phyloP scores from a whole-genome alignment of 345 rosid species.

The Streptanthus diversifolius region DNA sequence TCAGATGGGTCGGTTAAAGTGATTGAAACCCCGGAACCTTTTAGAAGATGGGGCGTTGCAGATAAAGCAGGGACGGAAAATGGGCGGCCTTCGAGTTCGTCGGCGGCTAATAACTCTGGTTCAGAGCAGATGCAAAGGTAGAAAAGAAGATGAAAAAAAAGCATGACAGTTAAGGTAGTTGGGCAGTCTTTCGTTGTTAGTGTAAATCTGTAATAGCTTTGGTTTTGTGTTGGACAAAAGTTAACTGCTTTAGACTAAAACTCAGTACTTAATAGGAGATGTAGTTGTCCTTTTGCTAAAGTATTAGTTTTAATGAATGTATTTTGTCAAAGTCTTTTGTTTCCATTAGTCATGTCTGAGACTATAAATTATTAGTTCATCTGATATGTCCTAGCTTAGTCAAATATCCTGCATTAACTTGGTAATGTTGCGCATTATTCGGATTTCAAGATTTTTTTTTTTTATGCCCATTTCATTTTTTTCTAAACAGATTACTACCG shows the following conservation, averaged over 20 bases:
- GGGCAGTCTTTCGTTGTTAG: conserved; percentile 5
- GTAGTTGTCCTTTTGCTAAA: neutral
- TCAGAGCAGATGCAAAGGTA: conserved; percentile 51
- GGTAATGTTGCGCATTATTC: neutral
- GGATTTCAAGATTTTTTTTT: neutral
- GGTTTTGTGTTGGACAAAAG: conserved; percentile 1
- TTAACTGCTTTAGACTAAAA: neutral
- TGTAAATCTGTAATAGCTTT: conserved; percentile 21
- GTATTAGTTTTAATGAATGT: conserved; percentile 6
- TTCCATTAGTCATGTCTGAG: neutral
- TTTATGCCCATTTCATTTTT: neutral
- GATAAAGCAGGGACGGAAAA: conserved; percentile 46
- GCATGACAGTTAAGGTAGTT: neutral
- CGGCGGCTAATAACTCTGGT: conserved; percentile 33
- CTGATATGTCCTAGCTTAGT: neutral
- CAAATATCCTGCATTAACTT: neutral
- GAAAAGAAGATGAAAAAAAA: neutral
- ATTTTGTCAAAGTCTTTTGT: neutral
- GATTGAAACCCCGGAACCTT: conserved; percentile 57
- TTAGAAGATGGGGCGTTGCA: conserved; percentile 52
- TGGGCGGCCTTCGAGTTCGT: conserved; percentile 44
- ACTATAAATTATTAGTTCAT: neutral
- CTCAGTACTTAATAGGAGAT: neutral
- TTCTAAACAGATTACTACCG: neutral
- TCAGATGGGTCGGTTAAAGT: conserved; percentile 62